These are phyloP conservation scores for Lentinula edodes DNA, from an alignment of 768 basidiomycete genomes.

Conservation along the genomic window DNA sequence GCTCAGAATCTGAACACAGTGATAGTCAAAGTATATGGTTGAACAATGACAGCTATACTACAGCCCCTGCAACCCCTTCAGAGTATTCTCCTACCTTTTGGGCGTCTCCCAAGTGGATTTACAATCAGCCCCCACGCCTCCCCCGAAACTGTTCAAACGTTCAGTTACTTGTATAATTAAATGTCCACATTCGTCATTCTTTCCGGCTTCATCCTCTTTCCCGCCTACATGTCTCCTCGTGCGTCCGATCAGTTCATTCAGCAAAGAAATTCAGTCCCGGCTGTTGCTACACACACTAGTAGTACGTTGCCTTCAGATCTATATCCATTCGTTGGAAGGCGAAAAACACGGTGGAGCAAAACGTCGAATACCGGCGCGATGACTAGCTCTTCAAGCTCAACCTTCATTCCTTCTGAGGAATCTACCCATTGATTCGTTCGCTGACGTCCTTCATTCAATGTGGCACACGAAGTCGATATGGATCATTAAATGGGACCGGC, in stretches of 20 bases:
- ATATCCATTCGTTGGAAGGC: neutral
- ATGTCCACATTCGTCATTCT: conserved; percentile 20
- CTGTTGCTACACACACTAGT: conserved; percentile 19
- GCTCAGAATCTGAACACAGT: conserved; percentile 8
- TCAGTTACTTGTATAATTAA: conserved; percentile 28
- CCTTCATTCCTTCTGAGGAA: neutral
- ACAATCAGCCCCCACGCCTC: conserved; percentile 56
- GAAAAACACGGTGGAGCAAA: neutral
- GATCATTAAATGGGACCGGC: neutral
- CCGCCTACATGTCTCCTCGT: conserved; percentile 31
- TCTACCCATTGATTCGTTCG: neutral
- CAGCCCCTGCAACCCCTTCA: conserved; percentile 19
- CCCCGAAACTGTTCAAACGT: conserved; percentile 34
- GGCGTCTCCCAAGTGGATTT: conserved; percentile 47
- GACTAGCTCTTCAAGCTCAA: neutral
- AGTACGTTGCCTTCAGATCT: neutral
- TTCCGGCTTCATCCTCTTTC: conserved; percentile 44
- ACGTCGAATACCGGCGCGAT: neutral
- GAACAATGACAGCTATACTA: conserved; percentile 12
- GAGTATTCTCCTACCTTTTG: neutral
- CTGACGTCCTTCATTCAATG: neutral
- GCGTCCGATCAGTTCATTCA: conserved; percentile 22
- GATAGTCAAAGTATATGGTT: neutral
- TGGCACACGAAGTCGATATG: neutral
- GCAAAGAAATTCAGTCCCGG: conserved; percentile 37